Base-by-base conservation (phyloP, 805 yeast species). In the Saccharomycopsis malanga region DNA sequence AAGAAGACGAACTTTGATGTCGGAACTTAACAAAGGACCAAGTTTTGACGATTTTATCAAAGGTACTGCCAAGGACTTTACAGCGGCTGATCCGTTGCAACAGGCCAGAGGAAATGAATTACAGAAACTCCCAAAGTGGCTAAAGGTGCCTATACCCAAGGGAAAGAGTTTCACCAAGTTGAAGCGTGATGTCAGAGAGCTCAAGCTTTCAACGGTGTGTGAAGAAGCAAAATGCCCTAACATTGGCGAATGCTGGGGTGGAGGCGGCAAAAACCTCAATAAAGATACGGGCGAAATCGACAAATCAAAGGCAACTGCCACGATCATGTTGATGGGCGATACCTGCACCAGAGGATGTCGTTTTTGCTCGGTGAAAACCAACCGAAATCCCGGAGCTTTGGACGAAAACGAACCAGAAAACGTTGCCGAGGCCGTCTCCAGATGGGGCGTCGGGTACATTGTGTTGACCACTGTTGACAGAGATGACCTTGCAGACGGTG, bases 161-260 rank as follows among this genome's bases (percentile, higher is more conserved):
- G 99, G 99, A 39, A 74, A 80, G 53, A 81, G 84, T 23, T 93
- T 77, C 63, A 81, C 81, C 57, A 81, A 79, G 56, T 71, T 93
- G 56, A 88, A 91, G 61, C 75, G 78, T 41, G 99, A 93, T 60
- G 81, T 93, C 29, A 74, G 87, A 52, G 97, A 95, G 49, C 70
- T 93, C 51, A 87, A 87, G 54, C 70, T 93, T 44, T 83, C 96
- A 32, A 93, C 99, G 0, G 99, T 93, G 25, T 93, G 99, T 67
- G 98, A 93, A 65, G 98, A 93, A 61, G 98, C 98, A 3, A 83
- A 93, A 61, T 93, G 99, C 67, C 99, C 99, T n/a, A 93, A 93
- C 63, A 93, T 93, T 53, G 96, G 98, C 44, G 99, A 93, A 64
- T 93, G 99, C 66, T 93, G 99, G 99, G 98, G 98, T 47, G 98